Base-by-base conservation (phyloP, 2,329 filamentous ascomycete genomes). In the Diplodia intermedia region DNA sequence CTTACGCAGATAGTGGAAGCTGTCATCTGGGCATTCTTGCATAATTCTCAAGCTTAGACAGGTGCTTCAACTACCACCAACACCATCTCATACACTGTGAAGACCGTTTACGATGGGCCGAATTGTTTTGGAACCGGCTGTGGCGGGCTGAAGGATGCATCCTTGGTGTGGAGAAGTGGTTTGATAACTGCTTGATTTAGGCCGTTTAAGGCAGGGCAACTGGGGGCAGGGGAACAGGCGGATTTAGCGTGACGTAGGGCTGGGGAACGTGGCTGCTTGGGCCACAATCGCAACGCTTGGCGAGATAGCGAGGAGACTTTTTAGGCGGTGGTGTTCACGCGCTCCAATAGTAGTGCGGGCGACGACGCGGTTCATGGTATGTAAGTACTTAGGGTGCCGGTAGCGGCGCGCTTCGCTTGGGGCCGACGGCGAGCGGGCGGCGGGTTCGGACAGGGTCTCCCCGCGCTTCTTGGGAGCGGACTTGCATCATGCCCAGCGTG, bases 401-500 rank as follows among this genome's bases (percentile, higher is more conserved):
- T 47, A 52, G 60, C 43, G 60, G 60, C 57, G 57, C 40, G 38
- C 14, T 36, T 62, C 57, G 57, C 60, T 36, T 63, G 60, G 18
- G 26, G 20, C 40, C 36, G 56, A 33, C 56, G 38, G 23, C 40
- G 40, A 31, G 60, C 47, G 29, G 43, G 29, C 43, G 43, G 43
- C 29, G 40, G 40, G 31, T 33, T 33, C 36, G 33, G 33, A 33
- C 43, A 63, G 40, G 26, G 57, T 49, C 55, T 43, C 40, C 57
- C 40, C 40, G 40, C 57, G 57, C 57, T 38, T 20, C 18, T 62
- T 14, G 23, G 2, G 57, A 36, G 57, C 52, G 29, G 60, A 23
- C 60, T 63, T 63, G 60, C 60, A 63, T 63, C 60, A 63, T 62
- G 57, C 57, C 57, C 43, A 62, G 57, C 57, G 20, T 63, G 43